phyloP scores from a whole-genome alignment of 2,329 filamentous ascomycete species.

The Xylaria sp. region DNA sequence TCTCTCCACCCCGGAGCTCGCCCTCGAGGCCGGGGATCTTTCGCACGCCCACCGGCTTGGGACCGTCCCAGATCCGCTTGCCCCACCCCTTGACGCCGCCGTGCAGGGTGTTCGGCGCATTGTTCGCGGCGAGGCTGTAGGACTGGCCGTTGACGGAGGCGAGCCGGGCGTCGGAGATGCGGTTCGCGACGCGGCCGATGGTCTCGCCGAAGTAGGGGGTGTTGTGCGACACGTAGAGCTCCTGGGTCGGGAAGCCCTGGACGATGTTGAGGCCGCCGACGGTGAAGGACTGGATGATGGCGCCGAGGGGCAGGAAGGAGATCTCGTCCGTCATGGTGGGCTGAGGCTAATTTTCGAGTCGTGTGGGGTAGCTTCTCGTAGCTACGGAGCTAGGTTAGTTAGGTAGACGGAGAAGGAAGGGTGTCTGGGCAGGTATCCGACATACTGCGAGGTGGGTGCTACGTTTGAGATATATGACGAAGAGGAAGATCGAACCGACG shows the following conservation, averaged over 20 bases:
- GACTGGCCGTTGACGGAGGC: constrained; percentile 69
- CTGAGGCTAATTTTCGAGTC: constrained; percentile 15
- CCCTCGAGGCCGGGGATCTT: constrained; percentile 54
- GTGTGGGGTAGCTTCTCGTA: neutral
- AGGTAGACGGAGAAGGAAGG: neutral
- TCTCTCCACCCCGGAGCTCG: constrained; percentile 62
- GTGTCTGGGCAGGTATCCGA: neutral
- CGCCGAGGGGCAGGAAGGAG: constrained; percentile 73
- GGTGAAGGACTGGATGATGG: constrained; percentile 79
- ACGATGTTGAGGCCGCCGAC: constrained; percentile 85
- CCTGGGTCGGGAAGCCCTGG: constrained; percentile 76
- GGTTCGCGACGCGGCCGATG: constrained; percentile 84
- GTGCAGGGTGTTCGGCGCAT: constrained; percentile 76
- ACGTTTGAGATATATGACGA: constrained; percentile 6
- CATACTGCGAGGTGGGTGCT: constrained; percentile 12
- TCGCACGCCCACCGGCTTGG: constrained; percentile 59
- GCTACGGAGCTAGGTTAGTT: neutral
- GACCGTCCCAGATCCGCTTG: constrained; percentile 76
- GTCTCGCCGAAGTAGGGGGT: constrained; percentile 87
- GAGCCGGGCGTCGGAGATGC: constrained; percentile 73
- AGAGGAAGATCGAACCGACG: constrained; percentile 2
- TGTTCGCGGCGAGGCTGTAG: constrained; percentile 74
- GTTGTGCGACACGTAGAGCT: constrained; percentile 77
- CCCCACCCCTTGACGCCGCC: constrained; percentile 79
- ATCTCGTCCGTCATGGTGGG: constrained; percentile 45